Evolutionary conservation across 345 rosid species (phyloP).

Genomic region (Tarenaya hassleriana): DNA sequence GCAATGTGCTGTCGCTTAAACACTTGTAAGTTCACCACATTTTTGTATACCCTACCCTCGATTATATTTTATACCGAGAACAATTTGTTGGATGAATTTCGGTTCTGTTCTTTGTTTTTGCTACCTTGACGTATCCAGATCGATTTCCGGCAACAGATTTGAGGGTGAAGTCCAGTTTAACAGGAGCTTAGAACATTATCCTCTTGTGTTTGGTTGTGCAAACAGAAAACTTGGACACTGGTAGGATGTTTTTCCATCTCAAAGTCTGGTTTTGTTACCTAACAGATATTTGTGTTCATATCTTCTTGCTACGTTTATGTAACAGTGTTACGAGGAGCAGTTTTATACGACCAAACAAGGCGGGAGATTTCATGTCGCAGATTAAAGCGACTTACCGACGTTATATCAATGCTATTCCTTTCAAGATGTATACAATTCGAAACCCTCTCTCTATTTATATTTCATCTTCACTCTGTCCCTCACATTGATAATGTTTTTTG

Average conservation of each 20-base stretch:
- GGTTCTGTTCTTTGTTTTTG: neutral
- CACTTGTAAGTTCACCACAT: slow-evolving; percentile 56
- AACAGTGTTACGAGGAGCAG: slow-evolving; percentile 50
- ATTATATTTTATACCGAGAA: too few relatives aligned
- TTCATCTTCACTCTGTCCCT: neutral
- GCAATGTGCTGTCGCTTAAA: slow-evolving; percentile 40
- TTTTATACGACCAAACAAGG: slow-evolving; percentile 32
- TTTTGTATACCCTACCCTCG: neutral
- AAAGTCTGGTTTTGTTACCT: neutral
- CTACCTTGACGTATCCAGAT: slow-evolving; percentile 38
- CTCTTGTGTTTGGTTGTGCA: slow-evolving; percentile 24
- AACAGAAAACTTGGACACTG: slow-evolving; percentile 59
- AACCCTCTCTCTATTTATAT: neutral
- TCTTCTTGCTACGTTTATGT: neutral
- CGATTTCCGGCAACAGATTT: slow-evolving; percentile 62
- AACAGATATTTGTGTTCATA: neutral
- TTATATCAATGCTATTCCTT: slow-evolving; percentile 30
- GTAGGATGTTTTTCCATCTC: slow-evolving; percentile 34
- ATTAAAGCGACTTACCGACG: slow-evolving; percentile 36
- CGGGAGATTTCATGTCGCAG: slow-evolving; percentile 28
- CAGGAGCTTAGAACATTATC: slow-evolving; percentile 30
- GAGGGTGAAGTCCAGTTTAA: slow-evolving; percentile 58
- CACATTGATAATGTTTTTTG: slow-evolving; percentile 16
- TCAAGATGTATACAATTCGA: slow-evolving; percentile 15
- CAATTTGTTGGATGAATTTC: slow-evolving; percentile 7